Evolutionary conservation across 371 early-diverging fungal genomes (phyloP), one percentile per base, ranked within the genome.

Genomic region (Mucor sp.): DNA sequence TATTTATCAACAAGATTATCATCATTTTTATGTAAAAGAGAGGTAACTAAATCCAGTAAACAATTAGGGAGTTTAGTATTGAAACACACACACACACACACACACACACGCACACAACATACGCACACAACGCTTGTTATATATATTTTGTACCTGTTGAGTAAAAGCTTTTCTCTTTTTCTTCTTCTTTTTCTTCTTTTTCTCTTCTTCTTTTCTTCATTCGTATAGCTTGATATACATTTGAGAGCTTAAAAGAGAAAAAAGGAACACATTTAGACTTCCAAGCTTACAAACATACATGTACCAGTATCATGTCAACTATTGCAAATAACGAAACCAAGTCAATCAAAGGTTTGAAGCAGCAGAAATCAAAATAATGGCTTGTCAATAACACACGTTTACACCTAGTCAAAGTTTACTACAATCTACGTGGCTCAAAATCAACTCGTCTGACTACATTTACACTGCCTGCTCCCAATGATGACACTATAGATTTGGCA

Each of bases 381-480:
- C 48, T 53, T 53, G 53, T 15, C 53, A 53, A 53, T 53, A 53
- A 53, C 23, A 60, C 25, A 60, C 25, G 27, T 25, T 56, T 19
- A 6, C 17, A 41, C 14, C 12, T 57, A 67, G 62, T 69, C 27
- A 69, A 64, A 69, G 61, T 63, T 55, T 69, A 53, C 30, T 60
- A 64, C 48, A 63, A 53, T 11, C 39, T 63, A 30, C 59, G 64
- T 37, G 63, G 69, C 27, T 66, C 69, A 25, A 63, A 72, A 39
- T 73, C 76, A 50, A 82, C 76, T n/a, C 67, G 82, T 53, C 57
- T 81, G 27, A 68, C 77, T 7, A 69, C 63, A 37, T 74, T 79
- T 65, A 53, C 63, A 27, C 19, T 64, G 14, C 8, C 48, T 44
- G 33, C 65, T 41, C 41, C 41, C n/a, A 57, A 65, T 9, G 41